Evolutionary conservation across 768 basidiomycete genomes (phyloP).

Genomic region (Chlorophyllum brunneum): DNA sequence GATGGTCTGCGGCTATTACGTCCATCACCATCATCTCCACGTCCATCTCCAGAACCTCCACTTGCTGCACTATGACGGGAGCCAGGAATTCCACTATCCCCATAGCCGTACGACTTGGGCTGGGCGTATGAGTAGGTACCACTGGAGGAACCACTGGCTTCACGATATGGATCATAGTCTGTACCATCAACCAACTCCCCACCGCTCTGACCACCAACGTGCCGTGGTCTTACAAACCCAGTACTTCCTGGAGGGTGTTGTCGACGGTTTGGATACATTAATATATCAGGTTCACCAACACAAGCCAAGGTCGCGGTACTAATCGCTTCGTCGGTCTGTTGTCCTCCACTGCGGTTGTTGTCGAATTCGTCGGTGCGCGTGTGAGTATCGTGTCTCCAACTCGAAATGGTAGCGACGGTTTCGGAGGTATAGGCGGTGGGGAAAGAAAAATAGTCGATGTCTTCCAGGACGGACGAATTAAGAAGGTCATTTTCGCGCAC

Average conservation of each 20-base stretch:
- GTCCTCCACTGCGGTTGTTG: not conserved
- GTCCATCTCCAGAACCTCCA: slow-evolving; percentile 21
- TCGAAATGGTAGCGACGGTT: slow-evolving; percentile 13
- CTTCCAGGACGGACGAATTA: slow-evolving; percentile 18
- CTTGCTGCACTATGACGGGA: not conserved
- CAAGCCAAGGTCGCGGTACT: not conserved
- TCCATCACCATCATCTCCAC: slow-evolving; percentile 36
- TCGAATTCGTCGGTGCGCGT: not conserved
- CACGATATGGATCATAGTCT: slow-evolving; percentile 11
- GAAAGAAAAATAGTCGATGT: slow-evolving; percentile 21
- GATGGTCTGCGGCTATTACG: slow-evolving; percentile 30
- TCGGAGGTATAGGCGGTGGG: slow-evolving; percentile 17
- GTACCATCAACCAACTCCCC: too few species aligned
- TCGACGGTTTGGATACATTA: slow-evolving; percentile 37
- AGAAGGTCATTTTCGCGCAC: slow-evolving; percentile 10
- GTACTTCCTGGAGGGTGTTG: slow-evolving; percentile 13
- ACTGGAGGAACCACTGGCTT: not conserved
- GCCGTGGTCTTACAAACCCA: slow-evolving; percentile 8
- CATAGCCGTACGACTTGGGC: not conserved
- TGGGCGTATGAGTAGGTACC: not conserved
- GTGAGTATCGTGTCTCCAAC: slow-evolving; percentile 14
- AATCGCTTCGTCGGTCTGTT: not conserved
- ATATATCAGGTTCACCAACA: slow-evolving; percentile 17
- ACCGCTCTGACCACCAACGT: slow-evolving; percentile 5
- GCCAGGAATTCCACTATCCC: not conserved